Conservation (phyloP, 495 filamentous ascomycete species). For the Penicillium bialowiezense region DNA sequence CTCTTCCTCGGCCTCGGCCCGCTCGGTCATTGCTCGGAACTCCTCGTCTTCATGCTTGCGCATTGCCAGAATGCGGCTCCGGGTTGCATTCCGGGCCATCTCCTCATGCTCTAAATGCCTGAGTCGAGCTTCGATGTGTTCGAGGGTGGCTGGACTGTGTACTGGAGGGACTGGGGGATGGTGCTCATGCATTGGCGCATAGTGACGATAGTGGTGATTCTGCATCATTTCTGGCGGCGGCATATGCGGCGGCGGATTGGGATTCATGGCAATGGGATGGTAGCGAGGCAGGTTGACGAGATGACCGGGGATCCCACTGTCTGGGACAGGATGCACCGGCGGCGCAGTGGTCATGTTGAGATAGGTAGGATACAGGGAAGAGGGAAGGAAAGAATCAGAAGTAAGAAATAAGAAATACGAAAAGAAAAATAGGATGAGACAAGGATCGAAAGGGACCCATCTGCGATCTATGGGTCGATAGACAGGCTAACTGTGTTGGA, state of each 20-base stretch:
- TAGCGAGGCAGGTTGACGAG: conserved; percentile 40
- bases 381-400: conserved; percentile 9
- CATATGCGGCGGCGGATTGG: conserved; percentile 34
- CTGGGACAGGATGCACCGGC: conserved; percentile 34
- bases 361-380: neutral
- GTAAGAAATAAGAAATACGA: conserved; percentile 10
- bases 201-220: conserved; percentile 40
- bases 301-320: conserved; percentile 36
- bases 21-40: conserved; percentile 46
- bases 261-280: conserved; percentile 49
- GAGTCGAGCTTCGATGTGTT: conserved; percentile 44
- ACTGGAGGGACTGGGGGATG: conserved; percentile 28
- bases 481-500: conserved; percentile 14
- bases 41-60: conserved; percentile 50
- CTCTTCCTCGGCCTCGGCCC: conserved; percentile 48
- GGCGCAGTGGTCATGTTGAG: conserved; percentile 41
- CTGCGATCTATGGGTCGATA: conserved; percentile 28
- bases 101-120: conserved; percentile 49
- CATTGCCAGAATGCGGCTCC: conserved; percentile 41
- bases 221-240: conserved; percentile 39
- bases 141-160: conserved; percentile 30
- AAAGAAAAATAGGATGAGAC: conserved; percentile 15
- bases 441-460: conserved; percentile 22
- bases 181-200: conserved; percentile 36
- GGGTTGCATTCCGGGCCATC: conserved; percentile 42